Conservation (phyloP, 2,329 filamentous ascomycete species). For the Blumeria hordei region DNA sequence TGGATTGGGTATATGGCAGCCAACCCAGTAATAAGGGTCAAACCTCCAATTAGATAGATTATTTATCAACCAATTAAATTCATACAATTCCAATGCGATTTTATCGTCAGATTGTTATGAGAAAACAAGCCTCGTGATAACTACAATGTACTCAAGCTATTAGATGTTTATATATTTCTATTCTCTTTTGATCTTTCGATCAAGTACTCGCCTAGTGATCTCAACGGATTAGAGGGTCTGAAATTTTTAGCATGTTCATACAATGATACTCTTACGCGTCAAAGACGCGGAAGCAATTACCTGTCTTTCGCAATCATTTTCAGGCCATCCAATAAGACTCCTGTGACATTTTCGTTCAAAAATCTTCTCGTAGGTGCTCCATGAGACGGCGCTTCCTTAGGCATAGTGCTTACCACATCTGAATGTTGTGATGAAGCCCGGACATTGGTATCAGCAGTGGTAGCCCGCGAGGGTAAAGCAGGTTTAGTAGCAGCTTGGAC, state of each 20-base stretch:
- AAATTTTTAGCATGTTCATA: not conserved
- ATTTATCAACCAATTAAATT: no score
- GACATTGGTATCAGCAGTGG: conserved; percentile 6
- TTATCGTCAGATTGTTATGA: no score
- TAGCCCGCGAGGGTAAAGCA: conserved; percentile 25
- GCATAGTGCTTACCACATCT: conserved; percentile 26
- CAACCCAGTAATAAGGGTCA: no score
- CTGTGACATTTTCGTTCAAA: conserved; percentile 46
- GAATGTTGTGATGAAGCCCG: conserved; percentile 24
- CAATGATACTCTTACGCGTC: not conserved
- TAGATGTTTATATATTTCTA: conserved; percentile 17
- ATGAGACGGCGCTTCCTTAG: conserved; percentile 33
- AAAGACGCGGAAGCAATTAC: conserved; percentile 20
- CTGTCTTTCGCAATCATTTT: conserved; percentile 46
- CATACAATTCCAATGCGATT: no score
- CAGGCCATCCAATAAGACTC: conserved; percentile 47
- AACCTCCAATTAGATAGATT: no score
- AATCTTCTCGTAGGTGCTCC: conserved; percentile 48
- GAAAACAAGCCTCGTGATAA: no score
- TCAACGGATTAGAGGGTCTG: conserved; percentile 43
- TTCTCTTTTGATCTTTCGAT: conserved; percentile 42
- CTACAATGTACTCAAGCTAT: no score
- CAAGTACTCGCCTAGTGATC: conserved; percentile 45
- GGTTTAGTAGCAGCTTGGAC: no score
- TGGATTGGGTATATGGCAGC: no score